Evolutionary conservation across 208 protist genomes (phyloP).

Genomic region (Crithidia acanthocephali): DNA sequence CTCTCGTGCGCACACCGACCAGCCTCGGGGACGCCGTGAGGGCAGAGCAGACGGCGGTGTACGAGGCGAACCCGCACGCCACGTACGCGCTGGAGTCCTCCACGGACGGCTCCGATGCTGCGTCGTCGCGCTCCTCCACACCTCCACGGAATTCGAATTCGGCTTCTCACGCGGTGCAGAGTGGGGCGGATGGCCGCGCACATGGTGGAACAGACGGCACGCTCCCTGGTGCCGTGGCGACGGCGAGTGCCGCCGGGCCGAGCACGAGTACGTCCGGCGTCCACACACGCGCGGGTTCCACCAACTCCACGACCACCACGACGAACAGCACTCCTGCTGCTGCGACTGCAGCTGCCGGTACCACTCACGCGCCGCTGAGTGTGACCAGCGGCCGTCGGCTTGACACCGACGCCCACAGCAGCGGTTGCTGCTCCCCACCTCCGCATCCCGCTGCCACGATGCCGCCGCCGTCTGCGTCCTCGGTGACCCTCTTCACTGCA

Average conservation of each 20-base stretch:
- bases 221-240: not conserved
- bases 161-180: no score
- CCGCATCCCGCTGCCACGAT: not conserved
- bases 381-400: not conserved
- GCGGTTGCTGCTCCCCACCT: not conserved
- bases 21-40: not conserved
- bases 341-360: not conserved
- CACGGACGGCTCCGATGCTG: not conserved
- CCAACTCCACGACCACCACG: not conserved
- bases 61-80: slow-evolving; percentile 19
- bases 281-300: not conserved
- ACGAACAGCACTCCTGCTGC: not conserved
- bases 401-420: slow-evolving; percentile 2
- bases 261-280: not conserved
- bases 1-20: not conserved
- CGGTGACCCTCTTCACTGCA: slow-evolving; percentile 33
- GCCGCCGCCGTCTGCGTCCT: slow-evolving; percentile 13
- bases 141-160: not conserved
- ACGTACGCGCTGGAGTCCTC: slow-evolving; percentile 22
- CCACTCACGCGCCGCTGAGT: not conserved
- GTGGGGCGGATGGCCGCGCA: not conserved
- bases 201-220: not conserved
- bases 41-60: not conserved
- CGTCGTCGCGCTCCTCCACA: slow-evolving; percentile 13
- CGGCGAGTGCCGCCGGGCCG: not conserved